Conservation (phyloP, 2,329 filamentous ascomycete species). For the Biscogniauxia sp. region DNA sequence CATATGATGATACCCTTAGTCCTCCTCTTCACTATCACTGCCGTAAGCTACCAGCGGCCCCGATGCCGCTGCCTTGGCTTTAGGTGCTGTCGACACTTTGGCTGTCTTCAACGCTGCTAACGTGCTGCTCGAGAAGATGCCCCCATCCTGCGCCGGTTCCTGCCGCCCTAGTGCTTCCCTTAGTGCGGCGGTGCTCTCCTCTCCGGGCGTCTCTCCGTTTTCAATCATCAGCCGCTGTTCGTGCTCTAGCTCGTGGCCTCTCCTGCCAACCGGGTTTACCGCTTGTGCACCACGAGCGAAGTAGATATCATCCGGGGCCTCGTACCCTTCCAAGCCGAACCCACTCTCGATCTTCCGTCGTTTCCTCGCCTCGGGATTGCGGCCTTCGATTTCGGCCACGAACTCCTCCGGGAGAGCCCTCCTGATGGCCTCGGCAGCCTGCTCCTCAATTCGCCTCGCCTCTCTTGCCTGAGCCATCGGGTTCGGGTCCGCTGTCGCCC, state of each 20-base stretch:
- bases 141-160: slow-evolving; percentile 40
- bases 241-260: slow-evolving; percentile 62
- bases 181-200: slow-evolving; percentile 38
- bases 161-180: slow-evolving; percentile 39
- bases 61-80: slow-evolving; percentile 52
- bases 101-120: slow-evolving; percentile 70
- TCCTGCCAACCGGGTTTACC: slow-evolving; percentile 56
- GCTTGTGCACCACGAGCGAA: slow-evolving; percentile 76
- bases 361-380: slow-evolving; percentile 83
- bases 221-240: slow-evolving; percentile 59
- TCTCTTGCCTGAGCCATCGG: slow-evolving; percentile 92
- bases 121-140: slow-evolving; percentile 80
- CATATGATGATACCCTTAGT: slow-evolving; percentile 26
- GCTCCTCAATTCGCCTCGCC: slow-evolving; percentile 84
- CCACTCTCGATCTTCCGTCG: slow-evolving; percentile 83
- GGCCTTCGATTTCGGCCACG: slow-evolving; percentile 89
- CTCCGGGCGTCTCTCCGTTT: slow-evolving; percentile 48
- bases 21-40: slow-evolving; percentile 76
- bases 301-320: slow-evolving; percentile 92
- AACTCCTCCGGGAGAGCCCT: slow-evolving; percentile 85
- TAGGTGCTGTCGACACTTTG: slow-evolving; percentile 53
- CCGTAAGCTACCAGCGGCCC: slow-evolving; percentile 86
- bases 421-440: slow-evolving; percentile 90
- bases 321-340: slow-evolving; percentile 87
- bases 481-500: slow-evolving; percentile 96